These are phyloP conservation scores for Zychaea mexicana DNA, from an alignment of 371 early-diverging fungal species.

Conservation along the genomic window DNA sequence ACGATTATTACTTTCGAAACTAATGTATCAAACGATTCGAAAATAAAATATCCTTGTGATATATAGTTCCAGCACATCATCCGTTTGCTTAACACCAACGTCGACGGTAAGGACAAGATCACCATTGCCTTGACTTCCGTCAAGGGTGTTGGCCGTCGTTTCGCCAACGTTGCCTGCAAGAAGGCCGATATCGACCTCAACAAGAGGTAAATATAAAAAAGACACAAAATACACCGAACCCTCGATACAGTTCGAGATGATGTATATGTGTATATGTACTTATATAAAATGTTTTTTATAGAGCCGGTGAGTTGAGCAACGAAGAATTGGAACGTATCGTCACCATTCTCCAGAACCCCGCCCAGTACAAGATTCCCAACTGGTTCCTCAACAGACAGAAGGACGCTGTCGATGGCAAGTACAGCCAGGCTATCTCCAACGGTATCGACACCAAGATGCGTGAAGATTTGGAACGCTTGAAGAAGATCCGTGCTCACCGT, in stretches of 20 bases:
- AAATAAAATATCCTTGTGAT: background rate
- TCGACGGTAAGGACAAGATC: constrained; percentile 96
- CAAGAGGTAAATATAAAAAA: constrained; percentile 80
- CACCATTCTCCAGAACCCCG: constrained; percentile 91
- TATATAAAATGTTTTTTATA: constrained; percentile 20
- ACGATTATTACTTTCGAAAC: constrained; percentile 10
- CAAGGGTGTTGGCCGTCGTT: constrained; percentile 99
- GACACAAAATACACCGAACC: background rate
- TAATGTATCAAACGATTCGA: background rate
- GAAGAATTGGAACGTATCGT: constrained; percentile 93
- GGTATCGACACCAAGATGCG: constrained; percentile 94
- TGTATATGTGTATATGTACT: too few species aligned
- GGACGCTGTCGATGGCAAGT: constrained; percentile 94
- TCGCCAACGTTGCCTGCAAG: constrained; percentile 97
- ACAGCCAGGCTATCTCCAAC: constrained; percentile 94
- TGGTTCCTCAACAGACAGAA: constrained; percentile 99
- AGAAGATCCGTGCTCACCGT: constrained; percentile 95
- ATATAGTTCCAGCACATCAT: constrained; percentile 95
- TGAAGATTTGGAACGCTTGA: constrained; percentile 96
- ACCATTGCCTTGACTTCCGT: constrained; percentile 97
- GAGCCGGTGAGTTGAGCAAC: constrained; percentile 96
- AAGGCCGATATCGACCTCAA: constrained; percentile 96
- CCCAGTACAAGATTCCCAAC: constrained; percentile 96
- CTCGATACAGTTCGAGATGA: background rate
- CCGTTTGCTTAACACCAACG: constrained; percentile 99